Conservation (phyloP, 1,284 basidiomycete species). For the Filobasidium uniguttulatum region DNA sequence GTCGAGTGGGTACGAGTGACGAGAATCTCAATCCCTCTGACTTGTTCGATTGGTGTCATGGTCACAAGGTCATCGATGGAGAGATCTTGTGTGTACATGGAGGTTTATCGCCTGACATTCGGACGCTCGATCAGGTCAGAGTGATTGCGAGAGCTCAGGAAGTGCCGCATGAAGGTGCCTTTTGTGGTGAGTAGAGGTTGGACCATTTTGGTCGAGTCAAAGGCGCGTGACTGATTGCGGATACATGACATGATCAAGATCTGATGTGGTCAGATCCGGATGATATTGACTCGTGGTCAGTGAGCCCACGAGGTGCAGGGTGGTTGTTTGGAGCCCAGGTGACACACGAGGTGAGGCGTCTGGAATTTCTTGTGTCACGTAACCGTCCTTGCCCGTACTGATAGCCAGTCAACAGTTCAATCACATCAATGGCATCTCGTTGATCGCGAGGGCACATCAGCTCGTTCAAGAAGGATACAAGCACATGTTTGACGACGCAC, state of each 20-base stretch:
- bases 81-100: slow-evolving; percentile 84
- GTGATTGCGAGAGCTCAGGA: slow-evolving; percentile 84
- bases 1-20: too few species aligned
- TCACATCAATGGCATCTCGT: slow-evolving; percentile 65
- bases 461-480: slow-evolving; percentile 96
- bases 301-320: slow-evolving; percentile 84
- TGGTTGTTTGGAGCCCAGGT: slow-evolving; percentile 88
- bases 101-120: slow-evolving; percentile 79
- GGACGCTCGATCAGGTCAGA: slow-evolving; percentile 81
- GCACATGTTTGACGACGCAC: slow-evolving; percentile 86
- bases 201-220: background rate
- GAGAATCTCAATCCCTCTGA: background rate
- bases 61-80: slow-evolving; percentile 72
- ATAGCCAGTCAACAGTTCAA: slow-evolving; percentile 54
- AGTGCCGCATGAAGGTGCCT: slow-evolving; percentile 93
- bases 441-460: slow-evolving; percentile 88
- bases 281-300: slow-evolving; percentile 88
- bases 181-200: slow-evolving; percentile 56
- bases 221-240: too few species aligned
- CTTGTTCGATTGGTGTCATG: background rate
- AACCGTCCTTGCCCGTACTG: too few species aligned
- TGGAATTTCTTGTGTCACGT: background rate
- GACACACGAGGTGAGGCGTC: slow-evolving; percentile 55
- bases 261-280: slow-evolving; percentile 98
- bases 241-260: too few species aligned